These are phyloP conservation scores for Wickerhamiella kazuoi DNA, from an alignment of 805 yeast species.

Conservation along the genomic window DNA sequence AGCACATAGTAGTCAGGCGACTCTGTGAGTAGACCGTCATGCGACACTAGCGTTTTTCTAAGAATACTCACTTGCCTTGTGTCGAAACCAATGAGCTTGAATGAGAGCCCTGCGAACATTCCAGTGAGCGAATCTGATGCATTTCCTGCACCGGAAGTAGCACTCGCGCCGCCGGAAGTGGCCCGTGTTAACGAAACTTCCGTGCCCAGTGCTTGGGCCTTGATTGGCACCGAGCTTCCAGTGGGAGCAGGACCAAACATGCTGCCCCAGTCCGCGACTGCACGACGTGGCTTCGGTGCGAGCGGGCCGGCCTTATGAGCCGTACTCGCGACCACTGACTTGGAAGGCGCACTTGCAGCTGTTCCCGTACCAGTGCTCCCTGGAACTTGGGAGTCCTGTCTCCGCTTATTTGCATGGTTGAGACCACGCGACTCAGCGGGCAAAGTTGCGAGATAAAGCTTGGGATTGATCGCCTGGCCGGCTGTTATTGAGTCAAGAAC, in stretches of 20 bases:
- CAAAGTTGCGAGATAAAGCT: slow-evolving; percentile 19
- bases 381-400: not conserved
- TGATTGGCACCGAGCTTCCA: not conserved
- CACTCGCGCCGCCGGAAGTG: not conserved
- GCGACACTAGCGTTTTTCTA: slow-evolving; percentile 27
- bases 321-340: not conserved
- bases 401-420: not conserved
- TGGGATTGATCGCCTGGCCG: slow-evolving; percentile 25
- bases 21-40: slow-evolving; percentile 25
- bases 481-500: slow-evolving; percentile 25
- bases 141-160: not conserved
- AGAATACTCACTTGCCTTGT: slow-evolving; percentile 25
- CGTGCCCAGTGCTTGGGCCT: not conserved
- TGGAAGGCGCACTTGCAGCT: not conserved
- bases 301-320: not conserved
- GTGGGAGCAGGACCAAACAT: not conserved
- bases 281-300: not conserved
- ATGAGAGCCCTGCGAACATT: slow-evolving; percentile 28
- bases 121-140: not conserved
- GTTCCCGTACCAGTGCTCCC: not conserved
- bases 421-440: slow-evolving; percentile 20
- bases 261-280: not conserved
- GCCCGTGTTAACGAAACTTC: not conserved
- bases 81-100: slow-evolving; percentile 29
- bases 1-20: slow-evolving; percentile 12